Conservation (phyloP, 2,329 filamentous ascomycete species). For the Monosporascus sp. region DNA sequence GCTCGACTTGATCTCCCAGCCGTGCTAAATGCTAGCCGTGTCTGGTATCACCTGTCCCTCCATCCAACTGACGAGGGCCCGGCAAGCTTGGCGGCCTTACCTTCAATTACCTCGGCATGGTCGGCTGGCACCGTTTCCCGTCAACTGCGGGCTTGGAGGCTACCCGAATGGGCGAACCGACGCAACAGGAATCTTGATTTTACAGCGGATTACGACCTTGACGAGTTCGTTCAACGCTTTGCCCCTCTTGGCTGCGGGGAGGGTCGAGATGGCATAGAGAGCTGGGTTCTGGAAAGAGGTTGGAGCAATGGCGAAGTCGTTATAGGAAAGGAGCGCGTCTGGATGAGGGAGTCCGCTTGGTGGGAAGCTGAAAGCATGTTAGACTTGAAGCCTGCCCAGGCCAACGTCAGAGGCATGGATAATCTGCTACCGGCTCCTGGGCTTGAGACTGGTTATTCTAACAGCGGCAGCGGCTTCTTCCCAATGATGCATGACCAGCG, state of each 20-base stretch:
- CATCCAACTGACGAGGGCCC: constrained; percentile 88
- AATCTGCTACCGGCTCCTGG: constrained; percentile 37
- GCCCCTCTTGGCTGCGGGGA: constrained; percentile 78
- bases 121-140: constrained; percentile 88
- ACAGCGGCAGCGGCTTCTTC: constrained; percentile 66
- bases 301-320: constrained; percentile 98
- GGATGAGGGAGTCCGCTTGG: constrained; percentile 92
- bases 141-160: constrained; percentile 86
- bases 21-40: constrained; percentile 74
- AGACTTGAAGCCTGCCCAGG: constrained; percentile 69
- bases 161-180: constrained; percentile 95
- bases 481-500: constrained; percentile 55
- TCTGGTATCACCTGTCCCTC: constrained; percentile 90
- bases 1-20: constrained; percentile 74
- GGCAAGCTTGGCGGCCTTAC: constrained; percentile 64
- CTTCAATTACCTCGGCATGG: constrained; percentile 77
- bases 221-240: constrained; percentile 86
- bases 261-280: constrained; percentile 88
- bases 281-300: constrained; percentile 87
- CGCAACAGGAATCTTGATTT: constrained; percentile 89
- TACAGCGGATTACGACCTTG: constrained; percentile 90
- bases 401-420: constrained; percentile 24
- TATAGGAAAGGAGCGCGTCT: constrained; percentile 83
- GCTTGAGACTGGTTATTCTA: constrained; percentile 69
- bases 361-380: constrained; percentile 98